Percentiles rank a stretch among this genome's conserved stretches.
Evolutionary conservation across 2,329 filamentous ascomycete genomes (phyloP).

Genomic region (Fusarium sp.): DNA sequence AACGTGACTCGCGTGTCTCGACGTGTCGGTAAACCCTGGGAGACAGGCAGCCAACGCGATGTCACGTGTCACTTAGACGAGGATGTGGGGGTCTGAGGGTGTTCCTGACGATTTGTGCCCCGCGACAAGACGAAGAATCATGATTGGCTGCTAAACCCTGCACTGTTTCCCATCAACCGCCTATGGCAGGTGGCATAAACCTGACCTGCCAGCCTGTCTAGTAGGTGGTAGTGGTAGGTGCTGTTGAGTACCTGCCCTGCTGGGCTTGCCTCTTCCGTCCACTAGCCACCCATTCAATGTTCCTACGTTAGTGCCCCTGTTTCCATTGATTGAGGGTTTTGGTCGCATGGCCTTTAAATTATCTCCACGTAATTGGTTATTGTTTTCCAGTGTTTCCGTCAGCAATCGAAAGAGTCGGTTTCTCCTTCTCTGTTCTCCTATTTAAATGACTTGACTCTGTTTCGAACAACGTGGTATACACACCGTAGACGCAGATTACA

Average conservation of each 20-base stretch:
- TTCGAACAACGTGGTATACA: not conserved
- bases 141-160: constrained; percentile 44
- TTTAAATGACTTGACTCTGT: not conserved
- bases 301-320: constrained; percentile 20
- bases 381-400: constrained; percentile 3
- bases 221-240: not conserved
- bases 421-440: not conserved
- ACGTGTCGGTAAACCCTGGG: constrained; percentile 40
- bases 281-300: constrained; percentile 10
- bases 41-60: constrained; percentile 7
- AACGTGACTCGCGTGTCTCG: constrained; percentile 23
- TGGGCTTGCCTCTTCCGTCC: constrained; percentile 11
- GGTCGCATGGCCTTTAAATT: constrained; percentile 17
- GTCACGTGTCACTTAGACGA: constrained; percentile 8
- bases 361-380: constrained; percentile 8
- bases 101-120: constrained; percentile 49
- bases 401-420: not conserved
- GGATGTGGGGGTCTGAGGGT: not conserved
- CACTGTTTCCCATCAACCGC: constrained; percentile 41
- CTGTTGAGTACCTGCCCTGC: constrained; percentile 19
- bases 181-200: constrained; percentile 36
- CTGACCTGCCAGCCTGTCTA: not conserved
- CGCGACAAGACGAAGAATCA: constrained; percentile 39
- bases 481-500: not conserved
- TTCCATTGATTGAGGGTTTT: constrained; percentile 2